Conservation (phyloP, 805 yeast species). For the Lachancea nothofagi region DNA sequence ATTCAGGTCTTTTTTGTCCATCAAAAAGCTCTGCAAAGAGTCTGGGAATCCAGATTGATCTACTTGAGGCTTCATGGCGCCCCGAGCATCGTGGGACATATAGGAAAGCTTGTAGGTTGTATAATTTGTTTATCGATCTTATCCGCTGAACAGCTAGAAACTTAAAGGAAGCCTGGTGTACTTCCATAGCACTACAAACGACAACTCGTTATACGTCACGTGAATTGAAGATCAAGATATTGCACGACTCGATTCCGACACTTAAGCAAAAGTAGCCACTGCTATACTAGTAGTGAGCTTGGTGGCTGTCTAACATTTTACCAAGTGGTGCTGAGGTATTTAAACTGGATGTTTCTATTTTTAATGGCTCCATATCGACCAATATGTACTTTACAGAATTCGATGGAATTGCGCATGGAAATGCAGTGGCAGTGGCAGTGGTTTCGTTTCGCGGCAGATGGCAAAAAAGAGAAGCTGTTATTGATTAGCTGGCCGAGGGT, state of each 20-base stretch:
- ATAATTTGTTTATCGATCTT: not conserved
- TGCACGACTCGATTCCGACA: too few relatives aligned
- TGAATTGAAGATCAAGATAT: too few relatives aligned
- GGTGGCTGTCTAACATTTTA: too few relatives aligned
- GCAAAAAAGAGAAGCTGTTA: too few relatives aligned
- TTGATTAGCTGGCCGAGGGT: conserved; percentile 1
- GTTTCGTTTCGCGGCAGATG: too few relatives aligned
- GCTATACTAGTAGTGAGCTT: too few relatives aligned
- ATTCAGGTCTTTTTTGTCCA: not conserved
- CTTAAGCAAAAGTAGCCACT: too few relatives aligned
- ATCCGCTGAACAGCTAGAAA: too few relatives aligned
- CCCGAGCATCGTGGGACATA: not conserved
- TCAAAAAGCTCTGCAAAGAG: not conserved
- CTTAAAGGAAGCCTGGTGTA: too few relatives aligned
- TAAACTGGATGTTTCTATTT: not conserved
- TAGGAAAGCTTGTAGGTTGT: not conserved
- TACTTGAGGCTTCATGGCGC: not conserved
- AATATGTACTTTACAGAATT: not conserved
- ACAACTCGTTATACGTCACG: too few relatives aligned
- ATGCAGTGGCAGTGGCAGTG: too few relatives aligned
- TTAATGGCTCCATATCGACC: not conserved
- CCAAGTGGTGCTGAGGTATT: not conserved
- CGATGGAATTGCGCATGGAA: not conserved
- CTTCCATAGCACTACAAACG: too few relatives aligned
- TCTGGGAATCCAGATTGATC: not conserved